Base-by-base conservation (phyloP, 306 rosid genomes). In the Cicer arietinum region DNA sequence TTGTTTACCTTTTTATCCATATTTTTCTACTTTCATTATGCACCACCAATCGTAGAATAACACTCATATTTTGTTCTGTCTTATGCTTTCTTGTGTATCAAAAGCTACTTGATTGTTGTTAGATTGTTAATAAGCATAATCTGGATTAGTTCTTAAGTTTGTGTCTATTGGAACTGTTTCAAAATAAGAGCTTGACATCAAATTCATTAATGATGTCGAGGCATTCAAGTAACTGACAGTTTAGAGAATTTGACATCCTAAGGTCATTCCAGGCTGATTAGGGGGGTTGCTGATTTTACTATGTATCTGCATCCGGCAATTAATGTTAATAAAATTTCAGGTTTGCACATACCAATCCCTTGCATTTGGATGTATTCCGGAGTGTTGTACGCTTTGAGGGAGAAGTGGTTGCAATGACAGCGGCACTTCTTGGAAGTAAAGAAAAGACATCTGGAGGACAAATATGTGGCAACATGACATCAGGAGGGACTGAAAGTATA, bases 401-500 rank as follows among this genome's bases (percentile, higher is more conserved):
- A 50, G 98, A 91, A 85, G 97, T 94, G 80, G 98, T 94, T 78
- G 94, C 93, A 25, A 94, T 90, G 98, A 94, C 97, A 57, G 97
- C 94, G 43, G 87, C 97, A 51, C 79, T 94, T 69, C 92, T 94
- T 37, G 98, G 97, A 66, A 85, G 96, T 78, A 85, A 89, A 79
- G 92, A 85, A 54, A 89, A 87, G 76, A 82, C 83, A 71, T 90
- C 92, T n/a, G 96, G 94, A 77, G 94, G 96, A 66, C 83, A 94
- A 85, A 82, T 91, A 71, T 94, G 98, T 71, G 98, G 98, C 75
- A 94, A 94, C 83, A 94, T 94, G 98, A 94, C 98, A 41, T 94
- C 98, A 3, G 98, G 98, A 59, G 98, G 97, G 86, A 94, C 98
- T 52, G 98, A 94, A 85, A 94, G 98, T 79, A 94, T 94, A 86